Percentiles rank a stretch among this genome's conserved stretches.
Evolutionary conservation across 2,329 filamentous ascomycete species (phyloP).

Genomic region (Trichoderma lentiforme): DNA sequence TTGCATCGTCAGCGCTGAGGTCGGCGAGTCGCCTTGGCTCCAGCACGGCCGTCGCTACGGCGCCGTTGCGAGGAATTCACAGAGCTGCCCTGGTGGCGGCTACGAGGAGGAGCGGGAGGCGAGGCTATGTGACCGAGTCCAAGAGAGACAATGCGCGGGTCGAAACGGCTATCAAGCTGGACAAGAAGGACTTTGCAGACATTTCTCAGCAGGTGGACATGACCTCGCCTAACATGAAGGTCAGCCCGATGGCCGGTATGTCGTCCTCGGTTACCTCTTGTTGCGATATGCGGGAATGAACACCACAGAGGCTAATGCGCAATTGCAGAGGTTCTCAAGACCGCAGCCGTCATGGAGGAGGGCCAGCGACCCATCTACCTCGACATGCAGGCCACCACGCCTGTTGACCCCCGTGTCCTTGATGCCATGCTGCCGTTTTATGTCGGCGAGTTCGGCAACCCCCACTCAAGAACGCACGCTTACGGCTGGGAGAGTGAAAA

Average conservation of each 20-base stretch:
- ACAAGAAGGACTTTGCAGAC: slow-evolving; percentile 76
- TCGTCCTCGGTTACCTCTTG: slow-evolving; percentile 17
- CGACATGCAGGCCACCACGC: slow-evolving; percentile 97
- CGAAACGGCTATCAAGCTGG: slow-evolving; percentile 80
- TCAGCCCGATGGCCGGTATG: slow-evolving; percentile 71
- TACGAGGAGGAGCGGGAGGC: slow-evolving; percentile 36
- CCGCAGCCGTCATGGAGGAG: slow-evolving; percentile 89
- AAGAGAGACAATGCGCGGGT: slow-evolving; percentile 78
- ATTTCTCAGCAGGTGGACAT: slow-evolving; percentile 36
- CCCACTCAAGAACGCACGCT: slow-evolving; percentile 93
- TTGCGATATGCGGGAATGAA: background rate
- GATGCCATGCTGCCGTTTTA: slow-evolving; percentile 96
- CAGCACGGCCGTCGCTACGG: slow-evolving; percentile 32
- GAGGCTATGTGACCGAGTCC: slow-evolving; percentile 81
- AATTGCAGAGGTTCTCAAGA: slow-evolving; percentile 70
- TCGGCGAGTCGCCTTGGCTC: slow-evolving; percentile 64
- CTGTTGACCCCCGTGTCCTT: slow-evolving; percentile 87
- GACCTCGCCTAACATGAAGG: slow-evolving; percentile 47
- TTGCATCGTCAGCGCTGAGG: slow-evolving; percentile 67
- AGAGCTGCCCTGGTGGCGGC: slow-evolving; percentile 31
- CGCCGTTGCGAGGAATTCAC: slow-evolving; percentile 30
- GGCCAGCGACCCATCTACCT: slow-evolving; percentile 93
- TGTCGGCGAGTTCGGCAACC: slow-evolving; percentile 92
- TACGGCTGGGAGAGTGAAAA: slow-evolving; percentile 99
- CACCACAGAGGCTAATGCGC: slow-evolving; percentile 13